Evolutionary conservation across 306 rosid species (phyloP).

Genomic region (Pyrus betulifolia): DNA sequence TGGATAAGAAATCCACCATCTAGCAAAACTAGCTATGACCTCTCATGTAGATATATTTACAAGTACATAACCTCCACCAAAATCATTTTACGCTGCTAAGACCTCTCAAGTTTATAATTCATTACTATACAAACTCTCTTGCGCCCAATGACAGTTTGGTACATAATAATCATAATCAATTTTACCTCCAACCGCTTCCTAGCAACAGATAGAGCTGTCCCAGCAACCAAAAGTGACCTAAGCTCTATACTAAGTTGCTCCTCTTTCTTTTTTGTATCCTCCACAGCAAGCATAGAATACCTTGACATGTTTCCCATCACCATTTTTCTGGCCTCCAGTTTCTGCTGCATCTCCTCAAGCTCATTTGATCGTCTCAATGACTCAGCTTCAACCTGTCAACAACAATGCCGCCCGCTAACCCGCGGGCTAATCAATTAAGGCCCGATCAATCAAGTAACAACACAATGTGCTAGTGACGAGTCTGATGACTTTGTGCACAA

Average conservation of each 20-base stretch:
- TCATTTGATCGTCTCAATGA: constrained; percentile 60
- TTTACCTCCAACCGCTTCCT: constrained; percentile 71
- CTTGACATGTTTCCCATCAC: constrained; percentile 42
- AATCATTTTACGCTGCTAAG: too few relatives aligned
- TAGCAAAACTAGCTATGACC: too few relatives aligned
- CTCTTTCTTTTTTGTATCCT: constrained; percentile 63
- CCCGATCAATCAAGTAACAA: constrained; percentile 11
- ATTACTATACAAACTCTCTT: background rate
- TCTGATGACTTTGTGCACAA: background rate
- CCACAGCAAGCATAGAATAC: constrained; percentile 44
- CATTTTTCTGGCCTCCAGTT: constrained; percentile 64
- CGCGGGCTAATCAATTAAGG: constrained; percentile 50
- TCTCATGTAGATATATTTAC: too few relatives aligned
- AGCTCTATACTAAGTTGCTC: constrained; percentile 61
- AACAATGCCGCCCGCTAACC: constrained; percentile 48
- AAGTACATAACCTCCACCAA: too few relatives aligned
- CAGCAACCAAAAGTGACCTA: constrained; percentile 76
- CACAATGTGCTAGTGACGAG: background rate
- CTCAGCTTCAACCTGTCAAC: constrained; percentile 70
- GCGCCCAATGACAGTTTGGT: background rate
- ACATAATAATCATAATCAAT: background rate
- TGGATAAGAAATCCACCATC: too few relatives aligned
- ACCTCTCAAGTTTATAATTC: background rate
- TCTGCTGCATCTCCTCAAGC: constrained; percentile 72
- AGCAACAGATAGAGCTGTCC: constrained; percentile 69